Evolutionary conservation across 1,284 basidiomycete species (phyloP).

Genomic region (Boletus subluridellus): DNA sequence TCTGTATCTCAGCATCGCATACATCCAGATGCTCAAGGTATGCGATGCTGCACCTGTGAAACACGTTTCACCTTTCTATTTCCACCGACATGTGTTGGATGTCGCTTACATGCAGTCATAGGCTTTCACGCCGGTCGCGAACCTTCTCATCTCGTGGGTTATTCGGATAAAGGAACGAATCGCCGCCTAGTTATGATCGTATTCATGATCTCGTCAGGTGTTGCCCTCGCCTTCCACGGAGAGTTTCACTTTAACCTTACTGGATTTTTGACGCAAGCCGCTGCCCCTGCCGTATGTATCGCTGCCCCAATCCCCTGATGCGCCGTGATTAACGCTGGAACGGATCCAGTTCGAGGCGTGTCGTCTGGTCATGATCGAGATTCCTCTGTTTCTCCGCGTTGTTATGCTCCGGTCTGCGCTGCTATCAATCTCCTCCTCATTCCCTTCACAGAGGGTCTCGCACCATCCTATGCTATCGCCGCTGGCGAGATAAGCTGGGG

Average conservation of each 20-base stretch:
- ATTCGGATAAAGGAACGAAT: slow-evolving; percentile 86
- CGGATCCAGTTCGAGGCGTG: slow-evolving; percentile 73
- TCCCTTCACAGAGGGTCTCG: slow-evolving; percentile 87
- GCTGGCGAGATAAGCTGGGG: slow-evolving; percentile 59
- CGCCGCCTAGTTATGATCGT: slow-evolving; percentile 80
- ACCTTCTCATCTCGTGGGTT: slow-evolving; percentile 90
- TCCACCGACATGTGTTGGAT: neutral
- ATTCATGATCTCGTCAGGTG: slow-evolving; percentile 88
- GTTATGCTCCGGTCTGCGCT: slow-evolving; percentile 96
- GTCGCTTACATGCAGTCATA: slow-evolving; percentile 31
- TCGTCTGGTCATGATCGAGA: slow-evolving; percentile 94
- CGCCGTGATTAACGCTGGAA: slow-evolving; percentile 5
- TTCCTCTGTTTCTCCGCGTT: slow-evolving; percentile 95
- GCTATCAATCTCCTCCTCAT: slow-evolving; percentile 81
- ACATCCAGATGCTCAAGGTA: slow-evolving; percentile 98
- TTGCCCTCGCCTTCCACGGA: slow-evolving; percentile 84
- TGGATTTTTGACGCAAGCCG: slow-evolving; percentile 83
- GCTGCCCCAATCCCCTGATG: neutral
- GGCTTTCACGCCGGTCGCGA: slow-evolving; percentile 96
- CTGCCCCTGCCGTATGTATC: slow-evolving; percentile 67
- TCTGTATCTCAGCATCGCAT: slow-evolving; percentile 85
- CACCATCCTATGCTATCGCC: slow-evolving; percentile 66
- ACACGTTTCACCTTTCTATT: neutral
- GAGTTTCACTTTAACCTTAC: slow-evolving; percentile 82
- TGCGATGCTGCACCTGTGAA: slow-evolving; percentile 4